Percentiles rank a stretch among this genome's conserved stretches.
These are phyloP conservation scores for Cercis canadensis DNA, from an alignment of 306 rosid species.

Conservation along the genomic window DNA sequence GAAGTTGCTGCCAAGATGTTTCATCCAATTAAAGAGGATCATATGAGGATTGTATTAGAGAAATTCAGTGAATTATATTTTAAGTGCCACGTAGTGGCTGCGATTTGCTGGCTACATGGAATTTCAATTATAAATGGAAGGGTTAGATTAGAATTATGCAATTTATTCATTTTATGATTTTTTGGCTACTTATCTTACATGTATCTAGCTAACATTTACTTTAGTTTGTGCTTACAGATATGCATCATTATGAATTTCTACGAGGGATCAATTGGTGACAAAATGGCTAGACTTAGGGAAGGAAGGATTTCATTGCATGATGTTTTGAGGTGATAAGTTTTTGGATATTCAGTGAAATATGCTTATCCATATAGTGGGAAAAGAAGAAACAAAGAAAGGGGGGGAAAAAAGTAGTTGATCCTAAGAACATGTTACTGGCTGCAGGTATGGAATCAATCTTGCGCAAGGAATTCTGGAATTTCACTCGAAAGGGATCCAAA, in stretches of 20 bases:
- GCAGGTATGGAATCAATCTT: conserved; percentile 82
- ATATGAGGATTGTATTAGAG: conserved; percentile 58
- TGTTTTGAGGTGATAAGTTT: conserved; percentile 71
- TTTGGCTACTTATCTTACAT: conserved; percentile 20
- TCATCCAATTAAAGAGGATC: conserved; percentile 67
- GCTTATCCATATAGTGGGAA: too few species aligned
- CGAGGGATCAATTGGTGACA: conserved; percentile 89
- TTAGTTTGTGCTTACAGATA: conserved; percentile 51
- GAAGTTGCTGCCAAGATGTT: conserved; percentile 95
- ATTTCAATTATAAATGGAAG: conserved; percentile 73
- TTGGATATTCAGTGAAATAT: too few species aligned
- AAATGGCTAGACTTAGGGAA: conserved; percentile 74
- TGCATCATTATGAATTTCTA: conserved; percentile 84
- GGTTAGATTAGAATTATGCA: conserved; percentile 49
- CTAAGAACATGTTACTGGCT: conserved; percentile 41
- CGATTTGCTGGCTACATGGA: conserved; percentile 69
- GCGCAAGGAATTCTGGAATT: conserved; percentile 73
- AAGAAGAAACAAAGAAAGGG: neutral
- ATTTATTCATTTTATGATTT: conserved; percentile 23
- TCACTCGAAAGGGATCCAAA: conserved; percentile 71
- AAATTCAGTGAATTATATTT: conserved; percentile 63
- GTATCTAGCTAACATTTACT: conserved; percentile 25
- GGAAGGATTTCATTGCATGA: conserved; percentile 72
- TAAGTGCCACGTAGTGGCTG: conserved; percentile 63
- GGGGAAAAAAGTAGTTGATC: neutral